Evolutionary conservation across 768 basidiomycete species (phyloP).

Genomic region (Podaxis mareebaensis): DNA sequence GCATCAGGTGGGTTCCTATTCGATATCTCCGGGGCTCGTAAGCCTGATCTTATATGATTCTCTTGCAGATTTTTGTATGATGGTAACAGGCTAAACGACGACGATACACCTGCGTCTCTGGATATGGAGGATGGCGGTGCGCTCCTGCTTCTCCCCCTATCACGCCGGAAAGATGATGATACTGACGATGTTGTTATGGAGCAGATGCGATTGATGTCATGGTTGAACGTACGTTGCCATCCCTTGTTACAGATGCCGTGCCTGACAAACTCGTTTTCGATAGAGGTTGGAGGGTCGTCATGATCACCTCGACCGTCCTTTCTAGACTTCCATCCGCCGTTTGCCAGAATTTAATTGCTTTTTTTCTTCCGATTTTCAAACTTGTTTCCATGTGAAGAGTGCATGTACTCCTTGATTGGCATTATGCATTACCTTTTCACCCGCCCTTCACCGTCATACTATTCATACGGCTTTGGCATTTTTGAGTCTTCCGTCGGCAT

Average conservation of each 20-base stretch:
- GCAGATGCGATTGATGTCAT: slow-evolving; percentile 94
- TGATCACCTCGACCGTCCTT: slow-evolving; percentile 15
- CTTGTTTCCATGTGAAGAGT: neutral
- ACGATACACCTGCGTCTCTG: slow-evolving; percentile 81
- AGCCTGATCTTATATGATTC: slow-evolving; percentile 14
- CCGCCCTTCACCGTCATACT: too few species aligned
- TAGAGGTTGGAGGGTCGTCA: slow-evolving; percentile 48
- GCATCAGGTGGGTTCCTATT: slow-evolving; percentile 71
- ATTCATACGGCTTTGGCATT: too few species aligned
- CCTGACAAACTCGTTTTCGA: slow-evolving; percentile 17
- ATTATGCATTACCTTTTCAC: neutral
- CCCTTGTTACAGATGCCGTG: slow-evolving; percentile 5
- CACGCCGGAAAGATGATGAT: slow-evolving; percentile 1
- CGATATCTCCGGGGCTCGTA: slow-evolving; percentile 11
- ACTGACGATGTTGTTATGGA: slow-evolving; percentile 14
- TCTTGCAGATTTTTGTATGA: slow-evolving; percentile 83
- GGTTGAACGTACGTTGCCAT: slow-evolving; percentile 80
- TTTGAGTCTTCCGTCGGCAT: too few species aligned
- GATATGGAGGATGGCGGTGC: slow-evolving; percentile 90
- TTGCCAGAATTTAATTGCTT: slow-evolving; percentile 6
- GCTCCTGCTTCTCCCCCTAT: slow-evolving; percentile 22
- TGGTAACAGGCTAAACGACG: slow-evolving; percentile 80
- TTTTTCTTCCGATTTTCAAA: neutral
- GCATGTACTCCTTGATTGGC: neutral
- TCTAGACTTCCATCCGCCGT: neutral